These are phyloP conservation scores for Hawksworthiomyces lignivorus DNA, from an alignment of 2,329 filamentous ascomycete genomes.

Conservation along the genomic window DNA sequence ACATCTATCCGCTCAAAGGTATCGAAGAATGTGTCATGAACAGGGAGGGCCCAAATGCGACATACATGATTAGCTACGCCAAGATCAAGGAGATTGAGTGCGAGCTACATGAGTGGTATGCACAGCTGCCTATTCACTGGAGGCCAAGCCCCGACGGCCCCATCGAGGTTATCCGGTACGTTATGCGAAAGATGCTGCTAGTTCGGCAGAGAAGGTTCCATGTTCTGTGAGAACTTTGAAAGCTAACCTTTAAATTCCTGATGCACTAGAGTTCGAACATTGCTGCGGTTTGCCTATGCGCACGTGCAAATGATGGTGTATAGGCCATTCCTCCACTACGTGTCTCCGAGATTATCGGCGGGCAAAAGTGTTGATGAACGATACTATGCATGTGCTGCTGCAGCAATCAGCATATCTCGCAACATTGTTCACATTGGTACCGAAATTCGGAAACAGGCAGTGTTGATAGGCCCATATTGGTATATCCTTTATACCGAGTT, in stretches of 20 bases:
- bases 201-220: no score
- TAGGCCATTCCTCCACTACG: slow-evolving; percentile 75
- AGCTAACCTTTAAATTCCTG: background rate
- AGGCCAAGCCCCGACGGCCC: slow-evolving; percentile 71
- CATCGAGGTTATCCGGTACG: slow-evolving; percentile 68
- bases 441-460: slow-evolving; percentile 32
- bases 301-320: slow-evolving; percentile 80
- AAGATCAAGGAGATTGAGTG: slow-evolving; percentile 58
- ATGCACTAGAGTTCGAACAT: slow-evolving; percentile 53
- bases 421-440: slow-evolving; percentile 75
- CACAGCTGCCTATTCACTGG: slow-evolving; percentile 64
- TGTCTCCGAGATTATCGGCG: slow-evolving; percentile 55
- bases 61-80: slow-evolving; percentile 56
- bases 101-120: slow-evolving; percentile 56
- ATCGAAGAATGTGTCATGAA: slow-evolving; percentile 38
- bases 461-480: slow-evolving; percentile 74
- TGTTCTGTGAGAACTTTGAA: no score
- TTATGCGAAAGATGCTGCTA: no score
- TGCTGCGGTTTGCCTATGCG: slow-evolving; percentile 71
- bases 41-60: slow-evolving; percentile 35
- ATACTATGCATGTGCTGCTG: slow-evolving; percentile 65
- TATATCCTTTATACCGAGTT: slow-evolving; percentile 80
- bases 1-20: slow-evolving; percentile 57
- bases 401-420: slow-evolving; percentile 53
- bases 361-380: slow-evolving; percentile 61